These are phyloP conservation scores for Beverwykella pulmonaria DNA, from an alignment of 495 filamentous ascomycete genomes.

Conservation along the genomic window DNA sequence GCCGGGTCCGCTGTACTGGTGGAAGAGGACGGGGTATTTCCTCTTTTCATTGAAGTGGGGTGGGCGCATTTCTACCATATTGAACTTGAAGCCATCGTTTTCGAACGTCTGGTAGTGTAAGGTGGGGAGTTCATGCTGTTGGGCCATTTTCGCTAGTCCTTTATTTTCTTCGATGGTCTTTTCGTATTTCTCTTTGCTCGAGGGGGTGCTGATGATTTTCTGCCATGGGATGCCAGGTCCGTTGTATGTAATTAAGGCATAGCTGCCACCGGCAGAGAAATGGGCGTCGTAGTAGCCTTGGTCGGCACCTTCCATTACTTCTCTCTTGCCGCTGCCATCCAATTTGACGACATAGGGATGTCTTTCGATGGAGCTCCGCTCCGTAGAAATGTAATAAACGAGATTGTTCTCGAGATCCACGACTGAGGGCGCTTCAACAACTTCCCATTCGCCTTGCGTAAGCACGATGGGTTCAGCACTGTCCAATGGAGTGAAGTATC, in stretches of 20 bases:
- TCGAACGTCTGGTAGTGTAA: slow-evolving; percentile 83
- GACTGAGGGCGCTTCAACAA: slow-evolving; percentile 82
- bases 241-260: slow-evolving; percentile 76
- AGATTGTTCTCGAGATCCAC: slow-evolving; percentile 82
- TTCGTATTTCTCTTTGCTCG: slow-evolving; percentile 64
- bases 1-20: slow-evolving; percentile 87
- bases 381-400: slow-evolving; percentile 88
- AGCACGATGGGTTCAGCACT: slow-evolving; percentile 78
- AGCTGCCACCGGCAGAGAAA: slow-evolving; percentile 80
- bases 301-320: slow-evolving; percentile 73
- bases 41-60: slow-evolving; percentile 85
- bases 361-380: slow-evolving; percentile 82
- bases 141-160: slow-evolving; percentile 65
- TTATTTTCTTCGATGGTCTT: slow-evolving; percentile 76
- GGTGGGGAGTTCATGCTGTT: slow-evolving; percentile 79
- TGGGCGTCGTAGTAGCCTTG: slow-evolving; percentile 85
- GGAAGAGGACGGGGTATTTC: slow-evolving; percentile 91
- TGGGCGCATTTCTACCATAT: slow-evolving; percentile 87
- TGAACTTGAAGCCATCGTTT: slow-evolving; percentile 74
- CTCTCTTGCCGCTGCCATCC: slow-evolving; percentile 68
- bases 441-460: slow-evolving; percentile 90
- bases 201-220: slow-evolving; percentile 81
- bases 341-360: slow-evolving; percentile 88
- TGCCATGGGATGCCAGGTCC: slow-evolving; percentile 92
- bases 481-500: slow-evolving; percentile 91